Evolutionary conservation across 768 basidiomycete genomes (phyloP), one percentile per base, ranked within the genome.

Genomic region (Tremella yokohamensis): DNA sequence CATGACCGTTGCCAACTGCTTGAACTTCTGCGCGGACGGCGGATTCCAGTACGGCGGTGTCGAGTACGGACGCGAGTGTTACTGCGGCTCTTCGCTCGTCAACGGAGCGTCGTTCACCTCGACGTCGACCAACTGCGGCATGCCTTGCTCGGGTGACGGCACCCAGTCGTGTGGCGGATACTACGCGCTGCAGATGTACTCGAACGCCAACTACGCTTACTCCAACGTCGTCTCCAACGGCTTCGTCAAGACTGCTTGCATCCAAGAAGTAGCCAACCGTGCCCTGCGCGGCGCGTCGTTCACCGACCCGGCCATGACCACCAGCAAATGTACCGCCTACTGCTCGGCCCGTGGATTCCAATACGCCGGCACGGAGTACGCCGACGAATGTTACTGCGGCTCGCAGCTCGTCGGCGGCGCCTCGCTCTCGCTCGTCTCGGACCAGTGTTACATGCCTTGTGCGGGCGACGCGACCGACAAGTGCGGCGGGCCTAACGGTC

Each of bases 351-450:
- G 40, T 7, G 73, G 75, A n/a, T 78, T 63, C 73, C 60, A 56
- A 9, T 77, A 61, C 57, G 75, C 72, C 54, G 77, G 76, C 49
- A 57, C 73, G 39, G 75, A 76, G 56, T 73, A 61, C 60, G 76
- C 71, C 24, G 60, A 69, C 44, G 65, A 78, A 60, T 78, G 77
- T 62, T 75, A 68, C 65, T 78, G 77, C 57, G 72, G 68, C 54
- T 54, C 49, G 26, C 48, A 53, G 25, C 44, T 73, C 16, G 62
- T 54, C 49, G 64, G 68, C 62, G 66, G 70, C 37, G 70, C 66
- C 16, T 51, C 60, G 3, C 24, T 66, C 20, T 38, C 57, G 12
- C 40, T 54, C 8, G 44, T 49, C 38, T 68, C 65, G 11, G 54
- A 62, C 25, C 54, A 67, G 51, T 68, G 67, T 40, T 40, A 59